Base-by-base conservation (phyloP, 169 alveolate species). In the Babesia ovis region DNA sequence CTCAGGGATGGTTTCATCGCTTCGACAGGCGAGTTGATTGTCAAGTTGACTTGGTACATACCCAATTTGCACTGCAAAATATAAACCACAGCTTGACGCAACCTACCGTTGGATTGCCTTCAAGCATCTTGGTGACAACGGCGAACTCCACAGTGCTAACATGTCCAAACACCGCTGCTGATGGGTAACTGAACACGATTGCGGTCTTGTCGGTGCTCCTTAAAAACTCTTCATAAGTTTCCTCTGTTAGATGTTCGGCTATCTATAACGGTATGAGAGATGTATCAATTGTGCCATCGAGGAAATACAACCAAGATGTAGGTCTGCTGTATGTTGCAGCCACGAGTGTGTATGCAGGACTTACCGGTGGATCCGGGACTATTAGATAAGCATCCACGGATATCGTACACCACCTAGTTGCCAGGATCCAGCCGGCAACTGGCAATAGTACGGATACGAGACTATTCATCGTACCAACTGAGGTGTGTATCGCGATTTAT, bases 101-200 rank as follows among this genome's bases (percentile, higher is more conserved):
- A 4, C 73, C 16, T 46, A 77, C 86, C 73, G 11, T 77, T 12
- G 61, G 42, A 42, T 77, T 67, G 4, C 59, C 59, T 14, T 58
- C 68, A 3, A 77, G 75, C 37, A 77, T 42, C 48, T 66, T 51
- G 41, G 75, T 20, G 8, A 77, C 69, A 4, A 43, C 37, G 32
- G 72, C 73, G 48, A 59, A 68, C 43, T 77, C 86, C 3, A 11
- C 35, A 2, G 54, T 66, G 34, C 58, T 68, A 2, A 25, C 45
- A 3, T 56, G 35, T 1, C 73, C 61, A 22, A 67, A 55, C 27
- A 66, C 62, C 20, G 59, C 46, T n/a, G 60, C 46, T 12, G 81
- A 37, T 20, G 86, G 86, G 66, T 77, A 77, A 20, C 29, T 4
- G 58, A 77, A 68, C 22, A 77, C 81, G 18, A 77, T 68, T 14